Percentiles rank a stretch among this genome's conserved stretches.
Conservation (phyloP, 306 rosid genomes). For the Heteromeles arbutifolia region DNA sequence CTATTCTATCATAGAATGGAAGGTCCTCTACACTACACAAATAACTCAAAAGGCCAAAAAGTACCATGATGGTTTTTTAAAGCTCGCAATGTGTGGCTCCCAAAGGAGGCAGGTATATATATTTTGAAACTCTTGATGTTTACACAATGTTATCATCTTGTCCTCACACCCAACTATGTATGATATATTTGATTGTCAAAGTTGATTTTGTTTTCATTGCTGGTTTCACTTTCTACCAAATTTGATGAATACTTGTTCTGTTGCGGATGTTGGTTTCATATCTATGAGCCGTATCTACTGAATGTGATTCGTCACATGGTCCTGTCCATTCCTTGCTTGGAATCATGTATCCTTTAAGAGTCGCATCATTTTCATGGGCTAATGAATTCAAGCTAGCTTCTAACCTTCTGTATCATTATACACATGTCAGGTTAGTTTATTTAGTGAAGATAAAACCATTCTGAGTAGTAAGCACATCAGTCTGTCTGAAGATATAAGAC, state of each 20-base stretch:
- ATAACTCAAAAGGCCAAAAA: constrained; percentile 58
- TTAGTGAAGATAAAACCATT: constrained; percentile 19
- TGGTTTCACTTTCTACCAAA: constrained; percentile 1
- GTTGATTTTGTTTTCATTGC: constrained; percentile 1
- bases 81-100: constrained; percentile 41
- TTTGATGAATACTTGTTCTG: not conserved
- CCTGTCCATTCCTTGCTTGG: not conserved
- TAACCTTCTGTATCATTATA: not conserved
- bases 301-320: not conserved
- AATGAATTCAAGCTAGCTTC: not conserved
- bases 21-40: constrained; percentile 57
- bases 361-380: not conserved
- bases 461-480: constrained; percentile 20
- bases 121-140: constrained; percentile 1
- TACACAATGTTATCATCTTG: not conserved
- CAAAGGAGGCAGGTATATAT: constrained; percentile 53
- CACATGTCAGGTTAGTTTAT: constrained; percentile 25
- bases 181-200: not conserved
- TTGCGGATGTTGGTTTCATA: not conserved
- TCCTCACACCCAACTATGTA: not conserved
- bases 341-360: not conserved
- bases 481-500: constrained; percentile 16
- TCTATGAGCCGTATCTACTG: not conserved
- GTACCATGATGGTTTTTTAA: constrained; percentile 68
- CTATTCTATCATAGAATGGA: constrained; percentile 50